These are phyloP conservation scores for Balansia obtecta DNA, from an alignment of 2,329 filamentous ascomycete species.

Conservation along the genomic window DNA sequence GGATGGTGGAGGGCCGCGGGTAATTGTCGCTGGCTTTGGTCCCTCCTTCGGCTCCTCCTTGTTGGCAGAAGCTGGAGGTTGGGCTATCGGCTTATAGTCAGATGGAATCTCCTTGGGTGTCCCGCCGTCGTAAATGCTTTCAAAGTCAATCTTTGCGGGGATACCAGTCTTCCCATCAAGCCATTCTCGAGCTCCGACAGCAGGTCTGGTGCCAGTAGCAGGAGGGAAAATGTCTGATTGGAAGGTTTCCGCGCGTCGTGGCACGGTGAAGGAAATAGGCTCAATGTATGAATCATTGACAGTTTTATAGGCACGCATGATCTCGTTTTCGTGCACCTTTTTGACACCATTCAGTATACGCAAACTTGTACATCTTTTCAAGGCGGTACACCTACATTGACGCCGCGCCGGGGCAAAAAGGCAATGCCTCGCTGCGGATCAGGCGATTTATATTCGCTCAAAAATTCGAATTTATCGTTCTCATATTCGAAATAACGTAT, in stretches of 20 bases:
- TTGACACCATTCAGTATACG: conserved; percentile 10
- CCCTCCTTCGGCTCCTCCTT: conserved; percentile 26
- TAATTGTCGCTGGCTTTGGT: conserved; percentile 33
- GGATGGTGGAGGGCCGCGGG: conserved; percentile 43
- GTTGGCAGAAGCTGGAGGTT: conserved; percentile 29
- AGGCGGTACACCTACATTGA: conserved; percentile 50
- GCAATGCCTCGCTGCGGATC: conserved; percentile 92
- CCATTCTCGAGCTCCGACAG: conserved; percentile 73
- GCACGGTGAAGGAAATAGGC: conserved; percentile 94
- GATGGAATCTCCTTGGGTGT: conserved; percentile 65
- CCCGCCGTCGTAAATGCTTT: conserved; percentile 78
- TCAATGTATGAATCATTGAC: conserved; percentile 91
- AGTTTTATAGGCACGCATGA: conserved; percentile 94
- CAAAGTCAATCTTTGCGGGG: conserved; percentile 86
- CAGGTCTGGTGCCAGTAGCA: conserved; percentile 66
- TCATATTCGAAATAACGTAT: conserved; percentile 98
- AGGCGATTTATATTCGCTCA: conserved; percentile 93
- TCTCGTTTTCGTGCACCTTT: conserved; percentile 85
- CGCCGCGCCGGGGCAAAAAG: conserved; percentile 86
- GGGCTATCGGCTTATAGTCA: conserved; percentile 48
- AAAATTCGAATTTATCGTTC: conserved; percentile 96
- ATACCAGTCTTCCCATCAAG: conserved; percentile 71
- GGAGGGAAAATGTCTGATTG: conserved; percentile 96
- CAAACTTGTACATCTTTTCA: neutral
- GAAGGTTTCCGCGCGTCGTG: conserved; percentile 84